These are phyloP conservation scores for Dendrocalamus latiflorus DNA, from an alignment of 202 grass and related monocot species.

Conservation along the genomic window DNA sequence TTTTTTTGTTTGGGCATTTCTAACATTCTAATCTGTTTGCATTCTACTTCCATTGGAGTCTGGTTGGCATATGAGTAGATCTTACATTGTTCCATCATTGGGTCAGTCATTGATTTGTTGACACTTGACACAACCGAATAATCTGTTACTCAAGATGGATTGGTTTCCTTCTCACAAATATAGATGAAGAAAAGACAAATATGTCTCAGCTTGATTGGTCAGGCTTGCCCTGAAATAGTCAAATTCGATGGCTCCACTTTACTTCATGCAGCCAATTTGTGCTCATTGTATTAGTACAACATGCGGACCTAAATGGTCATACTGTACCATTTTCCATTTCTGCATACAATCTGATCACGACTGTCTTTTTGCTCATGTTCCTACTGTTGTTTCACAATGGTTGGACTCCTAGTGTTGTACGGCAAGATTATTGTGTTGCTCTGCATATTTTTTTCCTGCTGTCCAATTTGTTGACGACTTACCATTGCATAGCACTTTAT, in stretches of 20 bases:
- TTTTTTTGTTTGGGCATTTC: slow-evolving; percentile 1
- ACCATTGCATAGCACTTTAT: neutral
- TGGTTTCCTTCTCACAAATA: neutral
- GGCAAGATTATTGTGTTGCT: neutral
- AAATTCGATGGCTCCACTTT: neutral
- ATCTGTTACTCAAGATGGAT: neutral
- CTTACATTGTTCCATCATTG: neutral
- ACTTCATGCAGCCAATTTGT: neutral
- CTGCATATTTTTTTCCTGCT: neutral
- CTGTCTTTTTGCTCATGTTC: neutral
- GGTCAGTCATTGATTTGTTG: neutral
- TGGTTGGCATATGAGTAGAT: slow-evolving; percentile 2
- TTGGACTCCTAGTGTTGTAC: neutral
- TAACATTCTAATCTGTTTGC: slow-evolving; percentile 5
- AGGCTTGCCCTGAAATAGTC: neutral
- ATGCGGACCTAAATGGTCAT: neutral
- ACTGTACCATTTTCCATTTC: neutral
- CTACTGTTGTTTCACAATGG: neutral
- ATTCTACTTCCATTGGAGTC: neutral
- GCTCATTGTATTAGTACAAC: neutral
- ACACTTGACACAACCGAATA: neutral
- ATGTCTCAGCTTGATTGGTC: slow-evolving; percentile 2
- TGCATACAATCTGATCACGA: neutral
- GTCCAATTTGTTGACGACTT: neutral
- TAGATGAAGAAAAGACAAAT: slow-evolving; percentile 11